Evolutionary conservation across 306 rosid species (phyloP), one percentile per base, ranked within the genome.

Genomic region (Dalbergia cultrata): DNA sequence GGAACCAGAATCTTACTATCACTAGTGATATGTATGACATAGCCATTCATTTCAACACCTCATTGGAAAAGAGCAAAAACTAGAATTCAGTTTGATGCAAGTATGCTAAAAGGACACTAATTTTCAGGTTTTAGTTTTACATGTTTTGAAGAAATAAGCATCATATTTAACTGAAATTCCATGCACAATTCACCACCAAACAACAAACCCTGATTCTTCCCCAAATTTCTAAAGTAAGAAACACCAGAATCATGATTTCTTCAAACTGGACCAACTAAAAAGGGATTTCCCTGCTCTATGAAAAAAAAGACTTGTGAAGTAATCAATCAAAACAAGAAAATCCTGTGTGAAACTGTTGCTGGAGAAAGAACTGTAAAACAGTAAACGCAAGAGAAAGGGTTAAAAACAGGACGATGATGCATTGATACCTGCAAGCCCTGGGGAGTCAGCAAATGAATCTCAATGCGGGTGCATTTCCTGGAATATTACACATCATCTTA

Each of bases 381-480:
- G 47, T 43, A 43, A 37, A 37, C 6, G 41, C 6, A 31, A 44
- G 43, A 66, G 12, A 70, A 13, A 9, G 8, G 5, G 7, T 43
- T 8, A n/a, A n/a, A n/a, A n/a, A n/a, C n/a, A n/a, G n/a, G n/a
- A n/a, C n/a, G n/a, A n/a, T n/a, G n/a, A n/a, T n/a, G n/a, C n/a
- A n/a, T n/a, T n/a, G n/a, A n/a, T 85, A 95, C 99, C 98, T 95
- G 98, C 80, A 93, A 83, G 70, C 99, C 99, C 82, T 91, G 94
- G 39, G 96, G 87, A 80, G 98, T 88, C 34, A 95, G 97, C 81
- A 95, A 74, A 72, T 89, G 97, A 85, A 95, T 93, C 87, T 93
- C 99, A 16, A 95, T 90, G 17, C 99, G 91, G n/a, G 99, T 95
- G 80, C 99, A 93, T 91, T 95, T 95, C 85, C 99, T 95, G 97